These are phyloP conservation scores for Cerrena zonata DNA, from an alignment of 1,284 basidiomycete genomes.

Conservation along the genomic window DNA sequence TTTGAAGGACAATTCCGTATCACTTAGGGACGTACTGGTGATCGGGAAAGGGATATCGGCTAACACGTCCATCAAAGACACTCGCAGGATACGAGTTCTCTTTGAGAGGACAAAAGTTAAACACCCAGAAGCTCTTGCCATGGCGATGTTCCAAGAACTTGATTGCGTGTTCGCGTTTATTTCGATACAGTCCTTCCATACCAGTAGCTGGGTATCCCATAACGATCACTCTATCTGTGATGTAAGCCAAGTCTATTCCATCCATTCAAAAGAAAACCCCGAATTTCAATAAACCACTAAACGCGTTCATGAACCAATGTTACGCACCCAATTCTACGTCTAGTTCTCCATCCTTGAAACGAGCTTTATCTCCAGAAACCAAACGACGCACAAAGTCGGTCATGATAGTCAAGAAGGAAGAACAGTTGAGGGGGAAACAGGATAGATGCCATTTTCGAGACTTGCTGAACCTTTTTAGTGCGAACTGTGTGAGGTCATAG, in stretches of 20 bases:
- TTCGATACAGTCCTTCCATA: conserved; percentile 77
- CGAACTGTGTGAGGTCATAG: not conserved
- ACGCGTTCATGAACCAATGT: not conserved
- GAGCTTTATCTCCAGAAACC: conserved; percentile 72
- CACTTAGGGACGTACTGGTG: conserved; percentile 59
- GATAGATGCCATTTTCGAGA: too few relatives aligned
- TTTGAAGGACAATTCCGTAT: not conserved
- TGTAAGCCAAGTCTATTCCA: conserved; percentile 76
- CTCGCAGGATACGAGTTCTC: conserved; percentile 64
- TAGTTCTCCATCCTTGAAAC: conserved; percentile 67
- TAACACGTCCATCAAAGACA: conserved; percentile 67
- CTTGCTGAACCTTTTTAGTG: too few relatives aligned
- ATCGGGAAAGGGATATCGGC: conserved; percentile 83
- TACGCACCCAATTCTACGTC: conserved; percentile 60
- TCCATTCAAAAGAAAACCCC: too few relatives aligned
- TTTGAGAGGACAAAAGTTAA: conserved; percentile 79
- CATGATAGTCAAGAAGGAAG: conserved; percentile 32
- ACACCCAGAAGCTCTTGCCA: conserved; percentile 75
- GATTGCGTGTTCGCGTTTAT: conserved; percentile 72
- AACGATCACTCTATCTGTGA: conserved; percentile 78
- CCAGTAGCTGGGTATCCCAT: conserved; percentile 87
- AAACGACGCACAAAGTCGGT: conserved; percentile 57
- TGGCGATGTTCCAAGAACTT: conserved; percentile 73
- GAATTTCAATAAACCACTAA: not conserved
- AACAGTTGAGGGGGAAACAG: too few relatives aligned